Base-by-base conservation (phyloP, 2,329 filamentous ascomycete genomes). In the Alternaria sp. region DNA sequence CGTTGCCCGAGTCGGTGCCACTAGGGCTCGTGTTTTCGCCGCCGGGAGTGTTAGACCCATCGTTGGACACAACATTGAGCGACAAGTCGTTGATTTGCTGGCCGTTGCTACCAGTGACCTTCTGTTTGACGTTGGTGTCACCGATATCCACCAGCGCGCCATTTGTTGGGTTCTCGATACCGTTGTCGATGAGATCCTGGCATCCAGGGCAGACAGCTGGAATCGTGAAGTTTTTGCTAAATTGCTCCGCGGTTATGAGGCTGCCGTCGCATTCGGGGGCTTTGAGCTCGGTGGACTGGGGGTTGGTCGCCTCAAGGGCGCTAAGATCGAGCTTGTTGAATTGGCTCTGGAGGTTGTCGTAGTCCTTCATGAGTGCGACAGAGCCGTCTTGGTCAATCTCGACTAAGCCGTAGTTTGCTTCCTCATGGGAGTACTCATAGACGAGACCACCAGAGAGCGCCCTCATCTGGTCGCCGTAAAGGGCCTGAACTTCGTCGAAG, bases 201-300 rank as follows among this genome's bases (percentile, higher is more conserved):
- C 89, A 91, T 5, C 87, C 83, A 12, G 93, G 93, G 6, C 88
- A 84, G 4, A 77, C 64, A 75, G 81, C 51, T 91, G 94, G 94
- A 61, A 97, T 83, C 49, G 89, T 90, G 83, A 97, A 98, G 84
- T 93, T 91, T 79, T 83, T 89, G 80, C 87, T 87, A 84, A 97
- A 97, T 65, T 85, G 87, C 33, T 71, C 66, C 63, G 86, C 82
- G 67, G 84, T 83, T 81, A 97, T 94, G 58, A 97, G 84, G 64
- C 83, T 86, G 30, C 84, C 63, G 66, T 82, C 82, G 84, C 95
- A 97, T 60, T 81, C 84, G 33, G 92, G 90, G 4, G 92, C 80
- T 41, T 83, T 81, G 63, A 87, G 82, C 33, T 81, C 78, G 28
- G 85, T 86, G 63, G 85, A 86, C 55, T 85, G 82, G 14, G 87